These are phyloP conservation scores for Fusarium praegraminearum DNA, from an alignment of 2,329 filamentous ascomycete species.

Conservation along the genomic window DNA sequence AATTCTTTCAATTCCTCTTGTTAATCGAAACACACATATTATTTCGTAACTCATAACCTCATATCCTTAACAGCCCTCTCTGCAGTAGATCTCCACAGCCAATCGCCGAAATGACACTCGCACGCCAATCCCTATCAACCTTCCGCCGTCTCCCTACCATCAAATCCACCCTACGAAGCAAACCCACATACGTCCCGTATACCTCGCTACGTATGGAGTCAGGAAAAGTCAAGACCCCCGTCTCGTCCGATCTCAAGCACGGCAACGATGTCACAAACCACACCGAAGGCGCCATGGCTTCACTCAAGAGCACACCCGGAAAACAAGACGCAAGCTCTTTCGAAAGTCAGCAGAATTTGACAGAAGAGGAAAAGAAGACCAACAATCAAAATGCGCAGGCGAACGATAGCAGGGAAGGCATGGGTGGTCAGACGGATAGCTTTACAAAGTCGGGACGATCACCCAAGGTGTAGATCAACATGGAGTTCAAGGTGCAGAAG, in stretches of 20 bases:
- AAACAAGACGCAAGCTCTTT: slow-evolving; percentile 21
- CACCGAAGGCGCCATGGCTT: slow-evolving; percentile 28
- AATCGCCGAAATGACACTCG: neutral
- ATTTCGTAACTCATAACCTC: neutral
- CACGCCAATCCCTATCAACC: slow-evolving; percentile 5
- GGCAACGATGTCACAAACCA: slow-evolving; percentile 10
- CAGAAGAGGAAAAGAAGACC: slow-evolving; percentile 7
- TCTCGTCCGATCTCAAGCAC: slow-evolving; percentile 13
- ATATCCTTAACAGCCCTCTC: neutral
- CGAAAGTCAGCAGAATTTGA: slow-evolving; percentile 19
- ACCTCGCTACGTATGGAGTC: slow-evolving; percentile 12
- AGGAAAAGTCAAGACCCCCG: slow-evolving; percentile 12
- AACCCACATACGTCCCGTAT: neutral
- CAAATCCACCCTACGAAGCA: neutral
- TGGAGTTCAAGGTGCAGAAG: rapidly evolving
- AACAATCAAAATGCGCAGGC: slow-evolving; percentile 29
- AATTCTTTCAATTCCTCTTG: neutral
- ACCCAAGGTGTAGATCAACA: neutral
- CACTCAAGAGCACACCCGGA: slow-evolving; percentile 16
- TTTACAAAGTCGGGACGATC: slow-evolving; percentile 27
- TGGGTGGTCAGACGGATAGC: neutral
- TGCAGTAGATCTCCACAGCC: rapidly evolving
- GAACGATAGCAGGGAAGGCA: slow-evolving; percentile 18
- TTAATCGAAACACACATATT: neutral
- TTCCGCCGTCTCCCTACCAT: neutral